Evolutionary conservation across 1,284 basidiomycete genomes (phyloP), one percentile per base, ranked within the genome.

Genomic region (Apiotrichum mycotoxinovorans): DNA sequence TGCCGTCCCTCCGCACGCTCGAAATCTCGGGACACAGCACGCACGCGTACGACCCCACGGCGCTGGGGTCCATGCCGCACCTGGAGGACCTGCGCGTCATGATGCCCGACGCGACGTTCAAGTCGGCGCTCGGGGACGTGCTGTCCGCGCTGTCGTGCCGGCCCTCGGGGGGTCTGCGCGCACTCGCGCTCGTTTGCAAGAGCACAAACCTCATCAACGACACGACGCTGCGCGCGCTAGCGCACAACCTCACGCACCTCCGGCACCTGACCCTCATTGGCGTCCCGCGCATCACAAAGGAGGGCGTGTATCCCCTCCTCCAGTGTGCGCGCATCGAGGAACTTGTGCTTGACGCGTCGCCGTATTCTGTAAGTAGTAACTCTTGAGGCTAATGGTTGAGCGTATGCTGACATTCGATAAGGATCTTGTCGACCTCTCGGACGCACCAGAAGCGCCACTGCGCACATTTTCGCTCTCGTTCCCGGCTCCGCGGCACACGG

Each of bases 11-110:
- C 0, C 57, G 57, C 0, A 62, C 64, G 1, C 62, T 77, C 3
- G 76, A 76, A 60, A 61, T 77, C 4, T 72, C 75, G 1, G 76
- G 76, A 11, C 74, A 74, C 54, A 69, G 70, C 9, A 58, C 66
- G 20, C 56, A 66, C 27, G 67, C 68, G 40, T 75, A 72, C 54
- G 65, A 74, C 45, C 69, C 74, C 0, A 4, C 34, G 0, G 33
- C 72, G n/a, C 27, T 77, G 2, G 66, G 67, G 3, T 33, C 26
- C 9, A 63, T 71, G 56, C 38, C 60, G 2, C 46, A 58, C 4
- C 56, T 77, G 18, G 63, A 70, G 11, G 76, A 76, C 35, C 54
- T 77, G 26, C 51, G 72, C 9, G 64, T 77, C 18, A 73, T 75
- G 67, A 70, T 76, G 68, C 75, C 75, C 22, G 74, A 77, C 61